Conservation (phyloP, 805 yeast species). For the Yarrowia divulgata region DNA sequence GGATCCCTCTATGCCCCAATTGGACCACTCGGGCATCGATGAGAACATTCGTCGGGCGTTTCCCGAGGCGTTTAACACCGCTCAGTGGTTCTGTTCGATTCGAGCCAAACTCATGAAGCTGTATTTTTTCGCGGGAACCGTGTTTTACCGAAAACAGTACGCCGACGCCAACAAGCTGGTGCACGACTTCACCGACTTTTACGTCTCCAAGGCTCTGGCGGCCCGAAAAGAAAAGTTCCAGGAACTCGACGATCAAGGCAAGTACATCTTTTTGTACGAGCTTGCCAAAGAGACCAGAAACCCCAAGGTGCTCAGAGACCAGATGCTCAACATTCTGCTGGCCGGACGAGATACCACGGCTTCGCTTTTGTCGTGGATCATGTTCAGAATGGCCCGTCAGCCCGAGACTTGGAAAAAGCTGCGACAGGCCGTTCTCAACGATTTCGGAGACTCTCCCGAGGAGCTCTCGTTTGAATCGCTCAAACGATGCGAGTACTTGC, state of each 20-base stretch:
- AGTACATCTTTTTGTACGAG: slow-evolving; percentile 58
- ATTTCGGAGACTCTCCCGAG: slow-evolving; percentile 51
- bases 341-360: slow-evolving; percentile 68
- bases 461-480: slow-evolving; percentile 56
- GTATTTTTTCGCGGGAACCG: slow-evolving; percentile 39
- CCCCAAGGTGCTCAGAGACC: slow-evolving; percentile 58
- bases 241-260: slow-evolving; percentile 47
- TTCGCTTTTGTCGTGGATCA: slow-evolving; percentile 55
- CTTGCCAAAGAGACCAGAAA: slow-evolving; percentile 59
- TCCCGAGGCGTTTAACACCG: slow-evolving; percentile 43
- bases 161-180: slow-evolving; percentile 48
- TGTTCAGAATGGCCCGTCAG: slow-evolving; percentile 57
- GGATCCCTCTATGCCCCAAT: slow-evolving; percentile 39
- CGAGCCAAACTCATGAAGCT: slow-evolving; percentile 44
- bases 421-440: slow-evolving; percentile 52
- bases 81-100: slow-evolving; percentile 41
- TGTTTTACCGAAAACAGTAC: slow-evolving; percentile 47
- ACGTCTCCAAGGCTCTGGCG: slow-evolving; percentile 53
- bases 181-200: slow-evolving; percentile 52
- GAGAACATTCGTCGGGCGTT: slow-evolving; percentile 42
- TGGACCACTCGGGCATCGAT: slow-evolving; percentile 20
- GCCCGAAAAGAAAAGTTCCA: slow-evolving; percentile 39
- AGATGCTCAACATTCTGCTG: slow-evolving; percentile 58
- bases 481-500: slow-evolving; percentile 58
- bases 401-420: slow-evolving; percentile 49